phyloP scores from a whole-genome alignment of 306 rosid genomes.

The Abrus precatorius region DNA sequence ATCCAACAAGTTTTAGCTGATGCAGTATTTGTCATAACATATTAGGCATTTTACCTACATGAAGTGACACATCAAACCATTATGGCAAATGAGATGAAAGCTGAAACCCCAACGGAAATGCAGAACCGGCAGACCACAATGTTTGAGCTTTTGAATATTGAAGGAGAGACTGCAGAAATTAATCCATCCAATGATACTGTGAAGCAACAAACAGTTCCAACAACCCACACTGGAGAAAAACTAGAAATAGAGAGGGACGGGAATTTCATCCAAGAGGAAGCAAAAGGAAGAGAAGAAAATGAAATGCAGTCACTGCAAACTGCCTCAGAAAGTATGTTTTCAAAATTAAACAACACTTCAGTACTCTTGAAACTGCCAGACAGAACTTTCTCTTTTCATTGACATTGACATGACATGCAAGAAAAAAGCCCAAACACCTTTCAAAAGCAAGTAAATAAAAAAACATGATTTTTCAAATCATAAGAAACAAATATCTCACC shows the following conservation, averaged over 20 bases:
- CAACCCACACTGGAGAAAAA: neutral
- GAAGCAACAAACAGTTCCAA: neutral
- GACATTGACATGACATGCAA: neutral
- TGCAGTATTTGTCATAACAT: slow-evolving; percentile 10
- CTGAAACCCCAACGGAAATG: neutral
- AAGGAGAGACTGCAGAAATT: neutral
- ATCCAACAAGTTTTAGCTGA: neutral
- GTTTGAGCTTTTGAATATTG: neutral
- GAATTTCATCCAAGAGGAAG: neutral
- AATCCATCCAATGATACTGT: neutral
- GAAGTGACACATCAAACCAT: slow-evolving; percentile 1
- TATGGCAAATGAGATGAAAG: neutral
- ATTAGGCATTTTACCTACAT: slow-evolving; percentile 31
- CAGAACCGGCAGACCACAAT: neutral
- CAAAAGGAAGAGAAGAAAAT: neutral
- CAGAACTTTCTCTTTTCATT: too few species aligned
- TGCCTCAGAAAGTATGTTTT: slow-evolving; percentile 26
- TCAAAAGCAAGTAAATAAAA: too few species aligned
- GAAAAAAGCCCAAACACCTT: neutral
- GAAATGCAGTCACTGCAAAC: neutral
- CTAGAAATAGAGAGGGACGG: neutral
- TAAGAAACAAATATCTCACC: neutral
- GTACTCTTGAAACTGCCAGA: too few species aligned
- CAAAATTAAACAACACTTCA: neutral
- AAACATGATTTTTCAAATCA: too few species aligned